phyloP scores from a whole-genome alignment of 768 basidiomycete genomes.

The Rhodotorula kratochvilovae region DNA sequence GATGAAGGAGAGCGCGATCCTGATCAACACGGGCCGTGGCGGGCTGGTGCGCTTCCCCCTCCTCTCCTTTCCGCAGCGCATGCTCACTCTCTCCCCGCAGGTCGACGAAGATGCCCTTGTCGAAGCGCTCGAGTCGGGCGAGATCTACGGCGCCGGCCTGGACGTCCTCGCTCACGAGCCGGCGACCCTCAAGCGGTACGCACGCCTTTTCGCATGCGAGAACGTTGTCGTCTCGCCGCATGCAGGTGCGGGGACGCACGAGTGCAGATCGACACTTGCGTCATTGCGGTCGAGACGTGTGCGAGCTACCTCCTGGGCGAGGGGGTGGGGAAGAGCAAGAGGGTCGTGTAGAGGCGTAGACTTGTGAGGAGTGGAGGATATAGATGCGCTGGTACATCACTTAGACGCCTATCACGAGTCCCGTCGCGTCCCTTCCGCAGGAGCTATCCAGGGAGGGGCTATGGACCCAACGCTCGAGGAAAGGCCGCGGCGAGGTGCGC shows the following conservation, averaged over 20 bases:
- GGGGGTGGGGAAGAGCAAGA: constrained; percentile 7
- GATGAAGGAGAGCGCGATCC: constrained; percentile 36
- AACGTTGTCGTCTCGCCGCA: constrained; percentile 30
- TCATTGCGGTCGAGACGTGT: constrained; percentile 1
- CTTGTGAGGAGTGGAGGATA: too few species aligned
- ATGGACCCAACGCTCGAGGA: too few species aligned
- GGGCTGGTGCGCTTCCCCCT: constrained; percentile 56
- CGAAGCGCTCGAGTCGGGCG: constrained; percentile 70
- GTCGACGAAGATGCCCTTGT: constrained; percentile 84
- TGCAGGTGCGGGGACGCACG: constrained; percentile 13
- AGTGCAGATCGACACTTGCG: constrained; percentile 9
- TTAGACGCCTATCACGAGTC: too few species aligned
- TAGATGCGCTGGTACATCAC: too few species aligned
- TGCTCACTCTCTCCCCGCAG: not conserved
- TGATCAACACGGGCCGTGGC: constrained; percentile 54
- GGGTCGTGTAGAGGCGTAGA: not conserved
- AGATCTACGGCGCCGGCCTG: constrained; percentile 40
- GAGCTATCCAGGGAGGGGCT: too few species aligned
- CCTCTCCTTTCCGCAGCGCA: not conserved
- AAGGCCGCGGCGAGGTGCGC: too few species aligned
- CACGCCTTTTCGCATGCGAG: constrained; percentile 8
- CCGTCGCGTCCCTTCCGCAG: too few species aligned
- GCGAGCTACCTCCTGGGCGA: not conserved
- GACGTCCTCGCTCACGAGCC: constrained; percentile 67
- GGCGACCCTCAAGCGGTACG: constrained; percentile 51